Percentiles rank a stretch among this genome's conserved stretches.
Evolutionary conservation across 2,329 filamentous ascomycete species (phyloP).

Genomic region (Pseudocercospora fijiensis): DNA sequence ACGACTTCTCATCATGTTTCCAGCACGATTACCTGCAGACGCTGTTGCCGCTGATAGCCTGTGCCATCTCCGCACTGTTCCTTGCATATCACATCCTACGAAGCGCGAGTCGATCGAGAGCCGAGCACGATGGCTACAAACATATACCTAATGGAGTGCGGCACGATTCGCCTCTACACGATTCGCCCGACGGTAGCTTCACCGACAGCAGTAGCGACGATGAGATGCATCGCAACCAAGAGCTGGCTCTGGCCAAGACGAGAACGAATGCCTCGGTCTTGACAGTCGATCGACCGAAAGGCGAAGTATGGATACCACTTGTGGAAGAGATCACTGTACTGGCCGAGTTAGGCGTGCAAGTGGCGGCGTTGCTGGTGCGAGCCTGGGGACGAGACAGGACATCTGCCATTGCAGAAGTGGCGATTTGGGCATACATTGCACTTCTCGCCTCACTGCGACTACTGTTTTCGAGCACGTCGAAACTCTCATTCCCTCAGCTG

Average conservation of each 20-base stretch:
- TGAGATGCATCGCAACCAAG: constrained; percentile 58
- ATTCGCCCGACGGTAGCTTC: constrained; percentile 7
- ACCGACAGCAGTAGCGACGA: constrained; percentile 46
- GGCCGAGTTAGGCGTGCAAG: constrained; percentile 68
- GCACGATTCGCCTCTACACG: constrained; percentile 35
- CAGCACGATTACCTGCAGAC: constrained; percentile 73
- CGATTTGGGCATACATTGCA: constrained; percentile 79
- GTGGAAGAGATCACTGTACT: constrained; percentile 74
- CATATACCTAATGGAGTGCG: constrained; percentile 26
- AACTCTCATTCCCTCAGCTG: constrained; percentile 67
- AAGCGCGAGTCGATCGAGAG: constrained; percentile 34
- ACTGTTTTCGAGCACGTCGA: constrained; percentile 57
- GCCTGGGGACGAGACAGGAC: constrained; percentile 59
- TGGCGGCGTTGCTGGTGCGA: constrained; percentile 61
- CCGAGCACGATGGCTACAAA: constrained; percentile 53
- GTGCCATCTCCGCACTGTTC: constrained; percentile 67
- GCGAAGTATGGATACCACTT: constrained; percentile 66
- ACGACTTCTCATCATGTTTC: constrained; percentile 64
- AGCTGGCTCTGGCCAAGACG: constrained; percentile 57
- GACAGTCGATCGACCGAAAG: constrained; percentile 72
- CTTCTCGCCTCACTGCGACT: constrained; percentile 71
- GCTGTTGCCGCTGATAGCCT: constrained; percentile 71
- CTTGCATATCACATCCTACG: constrained; percentile 60
- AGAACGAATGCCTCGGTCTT: constrained; percentile 56
- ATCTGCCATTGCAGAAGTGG: constrained; percentile 65